These are phyloP conservation scores for Macrotyloma uniflorum DNA, from an alignment of 306 rosid species.

Conservation along the genomic window DNA sequence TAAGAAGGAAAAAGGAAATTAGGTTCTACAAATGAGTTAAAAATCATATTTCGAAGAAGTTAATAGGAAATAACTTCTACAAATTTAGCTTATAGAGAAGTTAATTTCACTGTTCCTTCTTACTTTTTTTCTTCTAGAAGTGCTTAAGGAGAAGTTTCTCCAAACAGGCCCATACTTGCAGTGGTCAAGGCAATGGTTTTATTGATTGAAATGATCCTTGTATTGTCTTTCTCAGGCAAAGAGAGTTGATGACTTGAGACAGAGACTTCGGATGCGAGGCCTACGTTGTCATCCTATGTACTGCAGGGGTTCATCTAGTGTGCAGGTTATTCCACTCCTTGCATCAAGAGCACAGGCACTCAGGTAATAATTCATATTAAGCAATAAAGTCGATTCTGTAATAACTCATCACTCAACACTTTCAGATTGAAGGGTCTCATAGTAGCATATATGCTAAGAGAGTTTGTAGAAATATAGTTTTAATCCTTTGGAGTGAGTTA, in stretches of 20 bases:
- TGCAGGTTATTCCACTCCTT: conserved; percentile 49
- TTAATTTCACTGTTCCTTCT: too few species aligned
- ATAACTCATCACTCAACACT: background rate
- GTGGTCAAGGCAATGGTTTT: background rate
- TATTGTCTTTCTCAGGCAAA: conserved; percentile 33
- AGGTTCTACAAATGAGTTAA: too few species aligned
- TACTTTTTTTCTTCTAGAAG: too few species aligned
- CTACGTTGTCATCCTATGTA: conserved; percentile 49
- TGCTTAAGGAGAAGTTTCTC: too few species aligned
- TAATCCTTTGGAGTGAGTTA: background rate
- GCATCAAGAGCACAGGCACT: conserved; percentile 52
- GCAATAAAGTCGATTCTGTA: background rate
- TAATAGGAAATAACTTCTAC: too few species aligned
- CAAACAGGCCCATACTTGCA: background rate
- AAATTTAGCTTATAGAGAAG: too few species aligned
- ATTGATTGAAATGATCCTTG: conserved; percentile 2
- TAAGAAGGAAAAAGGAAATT: too few species aligned
- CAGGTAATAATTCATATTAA: conserved; percentile 39
- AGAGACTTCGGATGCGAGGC: conserved; percentile 48
- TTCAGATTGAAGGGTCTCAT: background rate
- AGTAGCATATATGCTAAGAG: background rate
- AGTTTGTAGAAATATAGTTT: background rate
- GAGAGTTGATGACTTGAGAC: conserved; percentile 47
- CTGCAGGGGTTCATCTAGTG: conserved; percentile 27
- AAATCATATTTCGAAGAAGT: too few species aligned